Evolutionary conservation across 2,329 filamentous ascomycete species (phyloP).

Genomic region (Talaromyces sp.): DNA sequence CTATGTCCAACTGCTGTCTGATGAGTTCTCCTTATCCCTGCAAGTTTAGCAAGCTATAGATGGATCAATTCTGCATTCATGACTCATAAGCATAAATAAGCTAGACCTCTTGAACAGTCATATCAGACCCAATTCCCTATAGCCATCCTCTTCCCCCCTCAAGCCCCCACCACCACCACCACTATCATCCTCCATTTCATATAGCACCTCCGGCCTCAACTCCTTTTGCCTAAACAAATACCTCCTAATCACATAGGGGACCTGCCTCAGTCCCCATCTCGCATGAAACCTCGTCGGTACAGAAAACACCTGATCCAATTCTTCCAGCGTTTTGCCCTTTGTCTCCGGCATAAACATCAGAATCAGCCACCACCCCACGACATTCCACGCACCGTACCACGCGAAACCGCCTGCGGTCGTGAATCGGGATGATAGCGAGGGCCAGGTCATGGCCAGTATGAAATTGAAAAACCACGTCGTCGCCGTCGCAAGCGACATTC

Average conservation of each 20-base stretch:
- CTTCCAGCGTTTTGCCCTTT: conserved; percentile 43
- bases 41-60: neutral
- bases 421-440: conserved; percentile 47
- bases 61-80: neutral
- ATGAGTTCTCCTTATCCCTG: conserved; percentile 25
- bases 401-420: conserved; percentile 51
- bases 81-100: neutral
- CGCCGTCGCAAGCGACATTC: conserved; percentile 63
- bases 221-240: conserved; percentile 38
- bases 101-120: neutral
- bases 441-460: conserved; percentile 53
- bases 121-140: conserved; percentile 15
- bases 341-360: conserved; percentile 42
- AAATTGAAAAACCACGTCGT: conserved; percentile 59
- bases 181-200: conserved; percentile 31
- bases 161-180: neutral
- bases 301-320: conserved; percentile 53
- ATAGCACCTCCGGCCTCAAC: conserved; percentile 35
- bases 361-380: conserved; percentile 46
- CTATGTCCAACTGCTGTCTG: conserved; percentile 48
- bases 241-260: conserved; percentile 35
- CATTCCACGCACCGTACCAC: conserved; percentile 46
- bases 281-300: conserved; percentile 48
- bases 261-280: conserved; percentile 37
- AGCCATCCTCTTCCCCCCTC: neutral